Conservation (phyloP, 108 stramenopile species). For the Asterionellopsis glacialis region DNA sequence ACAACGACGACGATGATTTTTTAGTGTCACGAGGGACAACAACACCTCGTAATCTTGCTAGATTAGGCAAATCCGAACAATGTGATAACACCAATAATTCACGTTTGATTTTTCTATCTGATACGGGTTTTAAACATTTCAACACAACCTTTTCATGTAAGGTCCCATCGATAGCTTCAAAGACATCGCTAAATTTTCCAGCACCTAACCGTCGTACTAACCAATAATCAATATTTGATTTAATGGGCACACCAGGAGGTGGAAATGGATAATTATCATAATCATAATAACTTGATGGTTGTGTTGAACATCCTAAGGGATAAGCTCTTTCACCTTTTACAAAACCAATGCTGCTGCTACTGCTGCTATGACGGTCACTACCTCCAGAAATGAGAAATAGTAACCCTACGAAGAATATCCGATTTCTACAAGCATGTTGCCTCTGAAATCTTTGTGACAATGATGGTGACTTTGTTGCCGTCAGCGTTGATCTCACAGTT, state of each 20-base stretch:
- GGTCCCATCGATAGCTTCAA: constrained; percentile 73
- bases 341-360: neutral
- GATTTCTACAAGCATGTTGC: no score
- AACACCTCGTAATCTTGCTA: constrained; percentile 54
- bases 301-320: constrained; percentile 42
- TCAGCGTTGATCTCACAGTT: no score
- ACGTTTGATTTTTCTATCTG: constrained; percentile 79
- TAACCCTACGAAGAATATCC: no score
- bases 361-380: no score
- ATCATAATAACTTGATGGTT: constrained; percentile 45
- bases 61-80: constrained; percentile 58
- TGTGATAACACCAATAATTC: constrained; percentile 72
- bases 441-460: no score
- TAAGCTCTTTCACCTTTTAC: constrained; percentile 29
- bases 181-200: constrained; percentile 85
- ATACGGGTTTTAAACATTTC: constrained; percentile 81
- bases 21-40: constrained; percentile 33
- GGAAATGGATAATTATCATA: constrained; percentile 45
- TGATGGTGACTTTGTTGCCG: no score
- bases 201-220: constrained; percentile 66
- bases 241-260: constrained; percentile 21
- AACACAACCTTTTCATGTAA: no score
- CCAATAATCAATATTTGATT: constrained; percentile 38
- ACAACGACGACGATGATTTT: neutral
- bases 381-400: no score